Base-by-base conservation (phyloP, 345 rosid species). In the Trapa bicornis region DNA sequence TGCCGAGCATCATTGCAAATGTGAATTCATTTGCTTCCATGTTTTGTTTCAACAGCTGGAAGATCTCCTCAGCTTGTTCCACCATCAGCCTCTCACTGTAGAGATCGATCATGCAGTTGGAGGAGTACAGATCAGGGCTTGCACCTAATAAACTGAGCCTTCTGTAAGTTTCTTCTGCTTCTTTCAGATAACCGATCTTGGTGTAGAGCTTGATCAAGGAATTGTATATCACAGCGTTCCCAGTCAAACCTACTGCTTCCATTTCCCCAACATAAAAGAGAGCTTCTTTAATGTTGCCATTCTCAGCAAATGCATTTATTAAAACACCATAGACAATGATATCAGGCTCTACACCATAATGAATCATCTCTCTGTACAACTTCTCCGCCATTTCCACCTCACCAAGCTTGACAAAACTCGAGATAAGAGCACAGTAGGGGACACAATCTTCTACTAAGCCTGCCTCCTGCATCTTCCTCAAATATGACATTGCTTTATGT, bases 151-250 rank as follows among this genome's bases (percentile, higher is more conserved):
- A 74, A 56, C 72, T 81, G 57, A 87, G 88, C 71, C 77, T 68
- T 72, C 75, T 78, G 82, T 94, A 94, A 16, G 80, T 83, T 29
- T 74, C 88, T 73, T 86, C 82, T 37, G 99, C 97, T 85, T 94
- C 95, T 70, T 76, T 77, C 57, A 88, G 74, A 77, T 79, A 84
- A 37, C 95, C 92, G 16, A 90, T 84, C 78, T 86, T 83, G 38
- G 96, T 91, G 71, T 87, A 88, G 61, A 88, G 92, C 81, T 93
- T 93, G 78, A 90, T 83, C 82, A 88, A 79, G 39, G 92, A 88
- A 71, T 80, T 87, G 77, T 78, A 82, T 70, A 87, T 79, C 38
- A 87, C 77, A 29, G 78, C 64, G 77, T 90, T 93, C 42, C 84
- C 88, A 0, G 78, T 17, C 39, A 90, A 76, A 37, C 96, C 92